Percentiles rank a stretch among this genome's conserved stretches.
phyloP scores from a whole-genome alignment of 345 rosid genomes.

The Camelina hispida region DNA sequence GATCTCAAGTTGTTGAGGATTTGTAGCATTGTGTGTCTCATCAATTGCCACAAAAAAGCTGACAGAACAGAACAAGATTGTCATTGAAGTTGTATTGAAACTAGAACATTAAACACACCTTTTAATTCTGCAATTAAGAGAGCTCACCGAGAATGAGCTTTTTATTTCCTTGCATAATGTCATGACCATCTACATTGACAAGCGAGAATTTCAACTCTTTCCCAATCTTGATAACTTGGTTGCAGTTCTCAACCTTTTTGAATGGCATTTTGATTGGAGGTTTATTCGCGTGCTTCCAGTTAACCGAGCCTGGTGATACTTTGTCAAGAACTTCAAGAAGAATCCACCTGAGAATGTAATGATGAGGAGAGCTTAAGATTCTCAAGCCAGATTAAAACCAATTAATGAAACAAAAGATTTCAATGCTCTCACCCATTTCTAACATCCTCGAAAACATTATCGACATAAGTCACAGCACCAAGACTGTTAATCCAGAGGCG shows the following conservation, averaged over 20 bases:
- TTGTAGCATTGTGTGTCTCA: slow-evolving; percentile 90
- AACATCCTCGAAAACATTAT: slow-evolving; percentile 82
- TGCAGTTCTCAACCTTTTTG: slow-evolving; percentile 88
- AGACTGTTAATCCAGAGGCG: slow-evolving; percentile 94
- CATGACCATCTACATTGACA: slow-evolving; percentile 88
- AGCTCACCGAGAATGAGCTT: slow-evolving; percentile 73
- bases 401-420: neutral
- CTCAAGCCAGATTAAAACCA: neutral
- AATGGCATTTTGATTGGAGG: slow-evolving; percentile 97
- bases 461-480: slow-evolving; percentile 65
- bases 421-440: slow-evolving; percentile 75
- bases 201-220: slow-evolving; percentile 77
- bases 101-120: neutral
- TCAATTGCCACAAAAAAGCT: slow-evolving; percentile 90
- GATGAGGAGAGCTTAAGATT: neutral
- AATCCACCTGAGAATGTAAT: slow-evolving; percentile 65
- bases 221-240: slow-evolving; percentile 80
- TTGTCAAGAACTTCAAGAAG: slow-evolving; percentile 87
- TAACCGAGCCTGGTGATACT: slow-evolving; percentile 67
- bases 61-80: slow-evolving; percentile 26
- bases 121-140: neutral
- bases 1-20: slow-evolving; percentile 76
- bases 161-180: slow-evolving; percentile 91
- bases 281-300: slow-evolving; percentile 82
- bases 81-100: neutral